These are phyloP conservation scores for Wallacemonas rigidus DNA, from an alignment of 208 protist genomes.

Conservation along the genomic window DNA sequence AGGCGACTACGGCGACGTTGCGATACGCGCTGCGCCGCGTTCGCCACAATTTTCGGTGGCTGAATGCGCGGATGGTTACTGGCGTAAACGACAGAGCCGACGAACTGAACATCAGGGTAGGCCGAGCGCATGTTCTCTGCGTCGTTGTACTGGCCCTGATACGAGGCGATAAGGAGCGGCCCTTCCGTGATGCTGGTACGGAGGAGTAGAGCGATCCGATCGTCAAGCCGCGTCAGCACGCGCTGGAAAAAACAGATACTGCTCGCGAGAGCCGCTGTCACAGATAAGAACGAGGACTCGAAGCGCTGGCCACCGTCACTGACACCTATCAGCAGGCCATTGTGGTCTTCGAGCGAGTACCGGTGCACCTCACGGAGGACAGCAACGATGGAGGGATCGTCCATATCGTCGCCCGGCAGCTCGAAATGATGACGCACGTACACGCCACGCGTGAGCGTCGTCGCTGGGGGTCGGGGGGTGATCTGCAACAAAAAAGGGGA, in stretches of 20 bases:
- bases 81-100: slow-evolving; percentile 69
- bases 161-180: slow-evolving; percentile 66
- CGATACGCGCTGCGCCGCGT: not conserved
- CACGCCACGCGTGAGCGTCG: slow-evolving; percentile 51
- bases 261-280: slow-evolving; percentile 73
- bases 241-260: slow-evolving; percentile 85
- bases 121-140: slow-evolving; percentile 73
- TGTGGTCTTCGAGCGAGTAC: slow-evolving; percentile 86
- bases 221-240: slow-evolving; percentile 70
- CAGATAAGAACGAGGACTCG: slow-evolving; percentile 75
- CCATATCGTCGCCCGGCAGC: slow-evolving; percentile 45
- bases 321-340: slow-evolving; percentile 71
- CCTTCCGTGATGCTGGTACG: slow-evolving; percentile 72
- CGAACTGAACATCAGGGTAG: slow-evolving; percentile 76
- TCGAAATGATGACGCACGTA: slow-evolving; percentile 76
- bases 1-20: slow-evolving; percentile 6
- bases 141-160: slow-evolving; percentile 88
- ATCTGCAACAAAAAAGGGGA: slow-evolving; percentile 60
- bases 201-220: slow-evolving; percentile 51
- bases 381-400: slow-evolving; percentile 50
- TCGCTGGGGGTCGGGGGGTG: slow-evolving; percentile 61
- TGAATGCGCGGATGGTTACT: slow-evolving; percentile 71
- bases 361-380: slow-evolving; percentile 83
- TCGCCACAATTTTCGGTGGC: slow-evolving; percentile 17
- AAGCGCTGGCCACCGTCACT: slow-evolving; percentile 64